Evolutionary conservation across 306 rosid genomes (phyloP).

Genomic region (Cicer yamashitae): DNA sequence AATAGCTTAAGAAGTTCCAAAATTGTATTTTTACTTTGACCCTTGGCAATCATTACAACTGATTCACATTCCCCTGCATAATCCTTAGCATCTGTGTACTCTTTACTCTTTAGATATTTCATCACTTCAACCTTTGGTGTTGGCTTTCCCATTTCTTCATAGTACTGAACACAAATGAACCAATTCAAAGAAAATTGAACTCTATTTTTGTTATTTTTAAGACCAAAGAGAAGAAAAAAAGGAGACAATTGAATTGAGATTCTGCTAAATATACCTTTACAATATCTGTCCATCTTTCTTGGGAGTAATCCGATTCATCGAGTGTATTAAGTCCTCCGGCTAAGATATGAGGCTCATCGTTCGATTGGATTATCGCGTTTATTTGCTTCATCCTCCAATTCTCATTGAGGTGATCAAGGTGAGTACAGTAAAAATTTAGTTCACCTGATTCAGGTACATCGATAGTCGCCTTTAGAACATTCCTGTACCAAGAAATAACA

Average conservation of each 20-base stretch:
- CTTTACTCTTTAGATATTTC: constrained; percentile 71
- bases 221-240: constrained; percentile 39
- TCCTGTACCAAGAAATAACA: constrained; percentile 58
- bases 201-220: constrained; percentile 8
- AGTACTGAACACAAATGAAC: constrained; percentile 60
- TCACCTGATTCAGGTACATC: constrained; percentile 91
- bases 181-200: neutral
- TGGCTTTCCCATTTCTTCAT: constrained; percentile 88
- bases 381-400: constrained; percentile 97
- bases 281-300: constrained; percentile 95
- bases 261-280: constrained; percentile 62
- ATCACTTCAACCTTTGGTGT: constrained; percentile 85
- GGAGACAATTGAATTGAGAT: constrained; percentile 20
- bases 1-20: constrained; percentile 8
- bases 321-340: constrained; percentile 91
- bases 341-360: constrained; percentile 77
- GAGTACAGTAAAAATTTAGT: constrained; percentile 82
- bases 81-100: constrained; percentile 76
- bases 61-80: constrained; percentile 88
- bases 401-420: constrained; percentile 95
- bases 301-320: constrained; percentile 86
- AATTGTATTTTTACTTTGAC: constrained; percentile 72
- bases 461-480: constrained; percentile 87
- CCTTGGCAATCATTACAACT: constrained; percentile 97
- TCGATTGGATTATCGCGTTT: constrained; percentile 80